A percentile compares a stretch with the other conserved stretches of the same genome.
phyloP scores from a whole-genome alignment of 768 basidiomycete species.

The Mycena sanguinolenta region DNA sequence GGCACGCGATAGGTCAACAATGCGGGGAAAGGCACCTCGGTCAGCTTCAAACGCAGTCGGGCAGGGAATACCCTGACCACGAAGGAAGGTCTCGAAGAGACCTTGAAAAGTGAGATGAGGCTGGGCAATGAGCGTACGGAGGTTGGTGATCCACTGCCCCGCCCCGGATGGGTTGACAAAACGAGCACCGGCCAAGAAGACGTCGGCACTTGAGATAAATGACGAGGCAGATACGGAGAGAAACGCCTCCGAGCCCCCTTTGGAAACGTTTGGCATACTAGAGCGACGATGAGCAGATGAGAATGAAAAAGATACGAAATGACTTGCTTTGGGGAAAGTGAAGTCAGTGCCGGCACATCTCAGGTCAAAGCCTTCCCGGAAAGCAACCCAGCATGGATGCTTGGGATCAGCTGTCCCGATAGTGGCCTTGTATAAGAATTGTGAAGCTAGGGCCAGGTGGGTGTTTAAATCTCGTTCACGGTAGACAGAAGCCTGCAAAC shows the following conservation, averaged over 20 bases:
- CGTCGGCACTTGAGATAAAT: not conserved
- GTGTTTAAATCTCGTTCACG: not conserved
- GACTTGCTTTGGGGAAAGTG: not conserved
- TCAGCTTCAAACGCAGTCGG: not conserved
- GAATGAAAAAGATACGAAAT: not conserved
- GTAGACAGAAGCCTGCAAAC: not conserved
- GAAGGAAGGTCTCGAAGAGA: not conserved
- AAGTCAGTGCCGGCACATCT: not conserved
- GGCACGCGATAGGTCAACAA: not conserved
- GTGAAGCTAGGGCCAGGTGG: not conserved
- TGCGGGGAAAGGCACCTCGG: not conserved
- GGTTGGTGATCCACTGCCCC: not conserved
- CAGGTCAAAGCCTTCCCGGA: not conserved
- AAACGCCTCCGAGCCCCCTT: not conserved
- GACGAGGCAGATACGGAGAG: not conserved
- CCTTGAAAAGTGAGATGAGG: not conserved
- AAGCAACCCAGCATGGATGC: not conserved
- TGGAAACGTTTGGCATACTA: not conserved
- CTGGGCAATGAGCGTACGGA: not conserved
- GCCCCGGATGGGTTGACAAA: not conserved
- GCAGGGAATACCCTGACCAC: not conserved
- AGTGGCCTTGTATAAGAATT: not conserved
- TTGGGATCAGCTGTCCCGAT: not conserved
- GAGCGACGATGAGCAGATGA: not conserved
- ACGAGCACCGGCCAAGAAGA: not conserved